phyloP scores from a whole-genome alignment of 2,329 filamentous ascomycete species.

The Sporothrix pseudoabietina region DNA sequence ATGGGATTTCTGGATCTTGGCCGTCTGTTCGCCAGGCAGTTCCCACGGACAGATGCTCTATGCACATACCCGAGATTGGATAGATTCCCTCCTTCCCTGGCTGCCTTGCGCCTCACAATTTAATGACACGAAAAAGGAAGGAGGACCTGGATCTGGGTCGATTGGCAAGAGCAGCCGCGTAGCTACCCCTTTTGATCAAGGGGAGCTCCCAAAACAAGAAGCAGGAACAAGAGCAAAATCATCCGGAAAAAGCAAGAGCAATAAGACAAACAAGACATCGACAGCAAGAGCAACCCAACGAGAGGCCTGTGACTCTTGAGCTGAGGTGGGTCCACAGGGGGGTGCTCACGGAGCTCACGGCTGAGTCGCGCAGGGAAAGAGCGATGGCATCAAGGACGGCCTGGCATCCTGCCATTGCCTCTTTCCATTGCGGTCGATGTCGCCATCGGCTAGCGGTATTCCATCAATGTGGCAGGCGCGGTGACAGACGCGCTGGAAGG shows the following conservation, averaged over 20 bases:
- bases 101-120: constrained; percentile 13
- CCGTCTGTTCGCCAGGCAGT: background rate
- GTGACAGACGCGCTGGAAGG: background rate
- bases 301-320: background rate
- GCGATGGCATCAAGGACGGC: constrained; percentile 16
- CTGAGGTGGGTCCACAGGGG: constrained; percentile 3
- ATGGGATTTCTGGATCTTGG: too few species aligned
- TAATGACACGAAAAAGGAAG: background rate
- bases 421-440: constrained; percentile 25
- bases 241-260: background rate
- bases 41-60: background rate
- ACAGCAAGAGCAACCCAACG: constrained; percentile 2
- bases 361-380: constrained; percentile 12
- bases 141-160: background rate
- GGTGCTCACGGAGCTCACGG: background rate
- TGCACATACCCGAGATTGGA: constrained; percentile 21
- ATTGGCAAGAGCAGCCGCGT: constrained; percentile 17
- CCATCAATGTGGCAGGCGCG: constrained; percentile 16
- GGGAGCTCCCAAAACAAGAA: background rate
- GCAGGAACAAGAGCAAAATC: background rate
- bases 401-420: constrained; percentile 20
- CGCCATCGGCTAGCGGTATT: constrained; percentile 30
- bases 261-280: background rate
- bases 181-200: background rate
- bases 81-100: background rate